phyloP scores from a whole-genome alignment of 441 rosid genomes.

The Aleurites moluccanus region DNA sequence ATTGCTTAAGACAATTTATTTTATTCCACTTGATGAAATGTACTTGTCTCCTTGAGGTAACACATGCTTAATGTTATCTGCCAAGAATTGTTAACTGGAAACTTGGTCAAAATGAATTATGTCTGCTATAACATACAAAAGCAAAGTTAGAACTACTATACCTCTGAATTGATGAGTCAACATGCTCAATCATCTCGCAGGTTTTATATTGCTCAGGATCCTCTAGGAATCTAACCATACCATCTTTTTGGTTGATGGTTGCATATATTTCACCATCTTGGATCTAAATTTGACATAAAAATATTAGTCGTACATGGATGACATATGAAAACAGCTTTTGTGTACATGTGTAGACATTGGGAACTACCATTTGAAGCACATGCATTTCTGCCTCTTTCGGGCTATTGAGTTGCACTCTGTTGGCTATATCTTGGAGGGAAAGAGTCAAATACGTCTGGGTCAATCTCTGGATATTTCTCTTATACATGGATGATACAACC shows the following conservation, averaged over 20 bases:
- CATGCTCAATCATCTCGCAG: constrained; percentile 76
- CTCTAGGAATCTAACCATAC: constrained; percentile 97
- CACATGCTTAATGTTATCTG: background rate
- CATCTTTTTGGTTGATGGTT: constrained; percentile 92
- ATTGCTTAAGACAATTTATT: background rate
- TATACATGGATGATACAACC: constrained; percentile 88
- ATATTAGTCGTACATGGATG: background rate
- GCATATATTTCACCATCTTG: constrained; percentile 98
- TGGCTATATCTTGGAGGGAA: constrained; percentile 95
- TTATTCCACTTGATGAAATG: background rate
- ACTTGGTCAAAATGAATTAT: background rate
- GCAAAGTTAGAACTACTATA: constrained; percentile 21
- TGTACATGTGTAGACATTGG: background rate
- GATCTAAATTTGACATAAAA: constrained; percentile 49
- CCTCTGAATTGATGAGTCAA: constrained; percentile 96
- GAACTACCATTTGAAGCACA: constrained; percentile 93
- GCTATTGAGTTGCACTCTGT: constrained; percentile 69
- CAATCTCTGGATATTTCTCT: constrained; percentile 89
- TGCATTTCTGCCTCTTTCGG: constrained; percentile 99
- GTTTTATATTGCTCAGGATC: constrained; percentile 97
- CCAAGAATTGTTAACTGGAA: background rate
- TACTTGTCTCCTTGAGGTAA: background rate
- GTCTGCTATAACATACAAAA: background rate
- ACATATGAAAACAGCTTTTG: background rate
- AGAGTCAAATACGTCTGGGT: constrained; percentile 94